phyloP scores from a whole-genome alignment of 139 green algal genomes.

The Limnomonas spitsbergensis region DNA sequence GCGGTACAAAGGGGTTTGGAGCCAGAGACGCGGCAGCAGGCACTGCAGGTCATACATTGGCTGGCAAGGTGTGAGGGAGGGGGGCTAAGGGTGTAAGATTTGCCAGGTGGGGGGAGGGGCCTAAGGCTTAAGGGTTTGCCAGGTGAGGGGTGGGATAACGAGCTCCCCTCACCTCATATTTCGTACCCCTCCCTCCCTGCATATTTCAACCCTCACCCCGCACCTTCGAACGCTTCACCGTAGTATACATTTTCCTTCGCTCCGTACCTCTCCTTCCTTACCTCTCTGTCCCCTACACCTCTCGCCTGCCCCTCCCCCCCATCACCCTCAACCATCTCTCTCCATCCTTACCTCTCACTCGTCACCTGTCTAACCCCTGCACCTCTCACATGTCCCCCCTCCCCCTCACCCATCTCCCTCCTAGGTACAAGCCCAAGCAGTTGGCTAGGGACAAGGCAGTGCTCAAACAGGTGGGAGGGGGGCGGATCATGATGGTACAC shows the following conservation, averaged over 20 bases:
- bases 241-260: too few species aligned
- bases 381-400: too few species aligned
- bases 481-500: too few species aligned
- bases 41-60: slow-evolving; percentile 62
- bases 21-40: slow-evolving; percentile 50
- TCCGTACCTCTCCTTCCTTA: too few species aligned
- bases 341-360: too few species aligned
- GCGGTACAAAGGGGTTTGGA: slow-evolving; percentile 41
- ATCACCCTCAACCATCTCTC: too few species aligned
- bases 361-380: too few species aligned
- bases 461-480: background rate
- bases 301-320: too few species aligned
- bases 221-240: background rate
- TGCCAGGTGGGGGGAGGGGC: background rate
- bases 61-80: slow-evolving; percentile 36
- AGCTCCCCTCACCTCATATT: background rate
- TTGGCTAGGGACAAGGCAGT: slow-evolving; percentile 47
- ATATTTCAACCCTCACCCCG: background rate
- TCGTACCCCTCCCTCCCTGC: background rate
- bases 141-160: background rate
- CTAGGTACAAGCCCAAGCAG: slow-evolving; percentile 70
- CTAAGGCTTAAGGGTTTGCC: background rate
- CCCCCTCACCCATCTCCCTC: too few species aligned
- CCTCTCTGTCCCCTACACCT: too few species aligned
- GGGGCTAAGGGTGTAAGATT: too few species aligned